A percentile compares a stretch with the other conserved stretches of the same genome.
Evolutionary conservation across 495 filamentous ascomycete species (phyloP).

Genomic region (Glarea lozoyensis): DNA sequence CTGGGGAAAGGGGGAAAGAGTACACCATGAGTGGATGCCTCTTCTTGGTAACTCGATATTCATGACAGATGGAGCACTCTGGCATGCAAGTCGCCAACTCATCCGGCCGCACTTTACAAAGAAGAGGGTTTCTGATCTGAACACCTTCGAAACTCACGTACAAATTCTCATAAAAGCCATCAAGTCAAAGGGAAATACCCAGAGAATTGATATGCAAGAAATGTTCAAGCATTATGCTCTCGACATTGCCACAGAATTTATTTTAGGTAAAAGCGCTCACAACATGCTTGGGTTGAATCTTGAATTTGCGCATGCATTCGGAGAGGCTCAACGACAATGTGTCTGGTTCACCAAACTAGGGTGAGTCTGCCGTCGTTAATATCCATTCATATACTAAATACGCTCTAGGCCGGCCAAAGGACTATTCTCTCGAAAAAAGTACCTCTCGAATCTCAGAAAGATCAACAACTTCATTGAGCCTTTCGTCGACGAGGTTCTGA

Average conservation of each 20-base stretch:
- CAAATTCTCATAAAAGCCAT: constrained; percentile 36
- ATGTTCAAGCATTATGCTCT: constrained; percentile 72
- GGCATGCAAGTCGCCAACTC: constrained; percentile 65
- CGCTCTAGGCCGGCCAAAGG: constrained; percentile 35
- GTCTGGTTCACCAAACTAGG: constrained; percentile 43
- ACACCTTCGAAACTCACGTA: constrained; percentile 68
- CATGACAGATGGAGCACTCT: constrained; percentile 58
- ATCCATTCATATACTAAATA: not conserved
- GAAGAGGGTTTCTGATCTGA: constrained; percentile 67
- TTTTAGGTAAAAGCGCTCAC: constrained; percentile 63
- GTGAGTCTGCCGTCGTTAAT: constrained; percentile 19
- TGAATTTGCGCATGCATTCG: constrained; percentile 61
- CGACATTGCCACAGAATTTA: constrained; percentile 72
- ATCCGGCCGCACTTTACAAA: constrained; percentile 74
- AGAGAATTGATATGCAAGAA: constrained; percentile 55
- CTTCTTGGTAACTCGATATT: constrained; percentile 75
- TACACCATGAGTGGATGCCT: constrained; percentile 56
- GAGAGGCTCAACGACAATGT: constrained; percentile 59
- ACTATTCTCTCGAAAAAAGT: constrained; percentile 46
- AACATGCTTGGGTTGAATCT: constrained; percentile 37
- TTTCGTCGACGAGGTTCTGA: constrained; percentile 56
- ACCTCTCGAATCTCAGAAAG: constrained; percentile 48
- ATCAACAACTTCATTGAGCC: constrained; percentile 65
- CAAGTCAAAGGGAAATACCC: constrained; percentile 32
- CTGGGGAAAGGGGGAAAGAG: constrained; percentile 58